phyloP scores from a whole-genome alignment of 768 basidiomycete genomes.

The Coprinellus micaceus region DNA sequence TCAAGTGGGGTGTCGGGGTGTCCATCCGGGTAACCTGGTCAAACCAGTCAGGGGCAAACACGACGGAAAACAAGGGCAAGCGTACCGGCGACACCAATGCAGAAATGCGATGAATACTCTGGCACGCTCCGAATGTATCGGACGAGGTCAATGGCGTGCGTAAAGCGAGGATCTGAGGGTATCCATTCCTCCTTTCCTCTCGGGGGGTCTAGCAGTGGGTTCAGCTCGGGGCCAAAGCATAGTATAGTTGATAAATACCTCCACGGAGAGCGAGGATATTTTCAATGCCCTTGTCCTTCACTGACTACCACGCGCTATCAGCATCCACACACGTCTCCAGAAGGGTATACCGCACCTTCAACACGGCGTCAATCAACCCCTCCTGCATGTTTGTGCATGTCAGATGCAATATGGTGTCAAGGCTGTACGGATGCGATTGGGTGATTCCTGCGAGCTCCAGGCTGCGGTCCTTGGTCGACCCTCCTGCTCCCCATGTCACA shows the following conservation, averaged over 20 bases:
- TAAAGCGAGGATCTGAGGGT: conserved; percentile 78
- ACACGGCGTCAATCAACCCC: conserved; percentile 80
- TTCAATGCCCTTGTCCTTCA: conserved; percentile 77
- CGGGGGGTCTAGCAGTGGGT: conserved; percentile 67
- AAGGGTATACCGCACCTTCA: conserved; percentile 50
- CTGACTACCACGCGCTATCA: conserved; percentile 44
- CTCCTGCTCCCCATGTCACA: conserved; percentile 98
- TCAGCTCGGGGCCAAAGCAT: background rate
- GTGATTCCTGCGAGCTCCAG: conserved; percentile 81
- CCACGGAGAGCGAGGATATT: conserved; percentile 92
- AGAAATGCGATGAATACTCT: conserved; percentile 82
- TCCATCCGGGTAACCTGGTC: conserved; percentile 90
- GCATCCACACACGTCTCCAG: conserved; percentile 1
- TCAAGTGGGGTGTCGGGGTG: conserved; percentile 59
- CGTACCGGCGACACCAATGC: conserved; percentile 89
- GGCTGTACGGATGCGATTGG: conserved; percentile 59
- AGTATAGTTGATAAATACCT: conserved; percentile 43
- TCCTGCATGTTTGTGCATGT: conserved; percentile 97
- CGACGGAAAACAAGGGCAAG: background rate
- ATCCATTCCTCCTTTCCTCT: conserved; percentile 93
- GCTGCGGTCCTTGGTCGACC: conserved; percentile 82
- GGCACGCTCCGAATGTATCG: conserved; percentile 76
- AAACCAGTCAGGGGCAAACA: conserved; percentile 7
- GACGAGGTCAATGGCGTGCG: conserved; percentile 86
- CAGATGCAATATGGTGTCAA: conserved; percentile 90